These are phyloP conservation scores for Scytalidium sp. DNA, from an alignment of 2,329 filamentous ascomycete species.

Conservation along the genomic window DNA sequence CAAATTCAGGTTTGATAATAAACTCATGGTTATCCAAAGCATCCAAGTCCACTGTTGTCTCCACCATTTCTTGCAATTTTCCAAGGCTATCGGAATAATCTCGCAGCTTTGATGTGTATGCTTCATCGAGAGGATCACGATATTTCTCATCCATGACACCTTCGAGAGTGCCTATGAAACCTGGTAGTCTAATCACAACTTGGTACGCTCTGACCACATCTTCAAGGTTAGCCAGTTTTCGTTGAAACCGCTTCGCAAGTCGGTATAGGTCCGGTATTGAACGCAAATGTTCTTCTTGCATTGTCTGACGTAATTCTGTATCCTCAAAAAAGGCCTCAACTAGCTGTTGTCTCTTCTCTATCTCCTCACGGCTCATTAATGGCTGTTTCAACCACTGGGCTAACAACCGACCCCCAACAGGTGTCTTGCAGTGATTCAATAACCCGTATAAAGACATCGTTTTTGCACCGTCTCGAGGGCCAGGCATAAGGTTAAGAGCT, in stretches of 20 bases:
- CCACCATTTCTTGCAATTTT: conserved; percentile 95
- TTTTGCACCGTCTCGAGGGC: conserved; percentile 90
- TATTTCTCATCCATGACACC: conserved; percentile 95
- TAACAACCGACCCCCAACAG: conserved; percentile 82
- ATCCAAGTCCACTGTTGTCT: conserved; percentile 94
- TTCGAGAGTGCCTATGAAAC: conserved; percentile 84
- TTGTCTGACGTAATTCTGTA: conserved; percentile 88
- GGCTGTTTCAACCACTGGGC: conserved; percentile 98
- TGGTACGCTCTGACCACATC: conserved; percentile 96
- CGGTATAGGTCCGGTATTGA: conserved; percentile 93
- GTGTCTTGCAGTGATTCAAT: conserved; percentile 96
- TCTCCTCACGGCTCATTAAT: conserved; percentile 85
- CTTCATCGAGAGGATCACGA: conserved; percentile 77
- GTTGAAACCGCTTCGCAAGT: conserved; percentile 90
- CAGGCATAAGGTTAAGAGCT: conserved; percentile 95
- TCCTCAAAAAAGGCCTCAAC: conserved; percentile 94
- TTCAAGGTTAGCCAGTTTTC: conserved; percentile 85
- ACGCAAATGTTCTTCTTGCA: conserved; percentile 94
- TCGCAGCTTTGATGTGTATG: conserved; percentile 82
- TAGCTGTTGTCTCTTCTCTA: conserved; percentile 86
- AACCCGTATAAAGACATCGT: conserved; percentile 95
- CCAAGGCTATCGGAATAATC: conserved; percentile 74
- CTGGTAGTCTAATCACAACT: conserved; percentile 86
- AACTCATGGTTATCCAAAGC: conserved; percentile 97
- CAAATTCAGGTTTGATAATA: conserved; percentile 98